Percentiles rank a stretch among this genome's conserved stretches.
Conservation (phyloP, 1,284 basidiomycete species). For the Heterobasidion irregulare region DNA sequence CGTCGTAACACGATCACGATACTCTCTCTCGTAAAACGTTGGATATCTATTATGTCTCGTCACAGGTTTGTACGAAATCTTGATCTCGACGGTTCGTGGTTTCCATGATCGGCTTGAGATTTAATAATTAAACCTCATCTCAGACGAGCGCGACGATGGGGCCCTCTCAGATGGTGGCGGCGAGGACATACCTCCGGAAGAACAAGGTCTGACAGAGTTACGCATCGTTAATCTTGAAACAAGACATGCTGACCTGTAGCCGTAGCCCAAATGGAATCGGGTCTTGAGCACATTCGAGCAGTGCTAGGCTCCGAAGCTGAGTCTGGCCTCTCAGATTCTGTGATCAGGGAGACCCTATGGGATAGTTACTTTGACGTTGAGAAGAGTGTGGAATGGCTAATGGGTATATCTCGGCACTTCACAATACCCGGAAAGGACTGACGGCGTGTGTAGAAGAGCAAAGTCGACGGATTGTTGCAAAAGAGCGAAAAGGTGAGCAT, state of each 20-base stretch:
- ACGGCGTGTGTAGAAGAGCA: slow-evolving; percentile 44
- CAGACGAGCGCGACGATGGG: slow-evolving; percentile 74
- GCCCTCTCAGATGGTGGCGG: slow-evolving; percentile 56
- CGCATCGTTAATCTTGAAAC: not conserved
- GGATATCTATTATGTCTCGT: slow-evolving; percentile 56
- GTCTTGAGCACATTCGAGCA: slow-evolving; percentile 57
- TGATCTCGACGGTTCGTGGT: slow-evolving; percentile 66
- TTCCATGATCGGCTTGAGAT: not conserved
- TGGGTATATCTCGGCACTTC: slow-evolving; percentile 39
- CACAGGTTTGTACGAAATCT: slow-evolving; percentile 90
- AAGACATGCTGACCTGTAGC: not conserved
- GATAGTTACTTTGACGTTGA: slow-evolving; percentile 86
- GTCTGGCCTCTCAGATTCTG: slow-evolving; percentile 64
- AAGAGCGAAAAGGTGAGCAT: slow-evolving; percentile 75
- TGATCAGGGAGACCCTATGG: slow-evolving; percentile 82
- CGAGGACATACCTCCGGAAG: slow-evolving; percentile 61
- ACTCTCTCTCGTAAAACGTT: slow-evolving; percentile 9
- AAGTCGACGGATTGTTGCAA: slow-evolving; percentile 42
- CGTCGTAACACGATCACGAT: not conserved
- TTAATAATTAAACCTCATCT: not conserved
- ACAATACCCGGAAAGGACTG: not conserved
- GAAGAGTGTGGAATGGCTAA: slow-evolving; percentile 65
- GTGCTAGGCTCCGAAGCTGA: slow-evolving; percentile 59
- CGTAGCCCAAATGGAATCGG: slow-evolving; percentile 67
- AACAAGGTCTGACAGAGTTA: slow-evolving; percentile 41